These are phyloP conservation scores for Pichia membranifaciens DNA, from an alignment of 805 yeast species.

Conservation along the genomic window DNA sequence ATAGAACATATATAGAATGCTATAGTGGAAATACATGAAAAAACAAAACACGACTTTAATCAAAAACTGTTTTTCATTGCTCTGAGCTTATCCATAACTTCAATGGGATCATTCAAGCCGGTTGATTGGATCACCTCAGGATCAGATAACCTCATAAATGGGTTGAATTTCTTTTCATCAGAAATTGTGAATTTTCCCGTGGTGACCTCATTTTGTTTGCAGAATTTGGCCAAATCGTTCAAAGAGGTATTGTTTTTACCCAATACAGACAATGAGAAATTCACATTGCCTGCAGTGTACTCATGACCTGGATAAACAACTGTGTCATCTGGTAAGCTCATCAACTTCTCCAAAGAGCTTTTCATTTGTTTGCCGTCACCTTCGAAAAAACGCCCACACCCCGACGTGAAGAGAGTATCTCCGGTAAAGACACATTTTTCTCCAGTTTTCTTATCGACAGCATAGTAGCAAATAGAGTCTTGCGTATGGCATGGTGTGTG, in stretches of 20 bases:
- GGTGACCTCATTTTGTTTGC: slow-evolving; percentile 56
- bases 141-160: slow-evolving; percentile 78
- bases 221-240: slow-evolving; percentile 45
- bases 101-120: slow-evolving; percentile 42
- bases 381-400: slow-evolving; percentile 96
- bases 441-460: slow-evolving; percentile 53
- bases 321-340: slow-evolving; percentile 60
- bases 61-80: slow-evolving; percentile 63
- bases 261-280: slow-evolving; percentile 65
- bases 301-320: slow-evolving; percentile 92
- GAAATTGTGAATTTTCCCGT: slow-evolving; percentile 81
- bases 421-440: slow-evolving; percentile 87
- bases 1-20: slow-evolving; percentile 29
- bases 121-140: slow-evolving; percentile 54
- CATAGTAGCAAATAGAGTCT: slow-evolving; percentile 88
- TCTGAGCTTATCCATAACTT: slow-evolving; percentile 69
- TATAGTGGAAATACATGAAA: slow-evolving; percentile 1
- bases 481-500: slow-evolving; percentile 98
- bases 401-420: slow-evolving; percentile 88
- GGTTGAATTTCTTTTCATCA: slow-evolving; percentile 80
- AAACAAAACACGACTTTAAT: neutral
- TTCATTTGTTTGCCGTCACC: slow-evolving; percentile 84
- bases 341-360: slow-evolving; percentile 55
- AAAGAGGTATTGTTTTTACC: slow-evolving; percentile 45
- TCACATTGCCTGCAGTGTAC: slow-evolving; percentile 77